Evolutionary conservation across 352 stramenopile species (phyloP), one percentile per base, ranked within the genome.

Genomic region (Pythium aristosporum): DNA sequence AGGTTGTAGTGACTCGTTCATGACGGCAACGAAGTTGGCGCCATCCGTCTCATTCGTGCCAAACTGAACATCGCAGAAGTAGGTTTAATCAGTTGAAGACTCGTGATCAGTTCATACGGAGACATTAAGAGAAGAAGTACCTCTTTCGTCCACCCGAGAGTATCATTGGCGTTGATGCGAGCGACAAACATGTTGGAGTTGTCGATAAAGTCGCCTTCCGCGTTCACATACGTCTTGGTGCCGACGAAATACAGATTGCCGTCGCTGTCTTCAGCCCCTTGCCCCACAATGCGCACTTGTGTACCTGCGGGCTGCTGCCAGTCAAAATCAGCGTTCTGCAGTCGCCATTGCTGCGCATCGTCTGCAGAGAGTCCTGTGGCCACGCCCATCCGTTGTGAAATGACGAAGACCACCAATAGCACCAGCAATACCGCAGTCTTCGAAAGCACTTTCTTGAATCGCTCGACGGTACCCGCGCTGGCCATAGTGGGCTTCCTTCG

Each of bases 191-290:
- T 67, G 63, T 87, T 77, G 49, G 79, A 65, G 30, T 78, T 59
- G 52, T 69, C 58, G 1, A 74, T 54, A 20, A 71, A 59, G 13
- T 69, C 59, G 0, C 54, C 65, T 5, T 57, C 32, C 6, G 48
- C 30, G 11, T 62, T 57, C 21, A 41, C 23, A 36, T 78, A 73
- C 2, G 59, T 81, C 57, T 84, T 87, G 23, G 68, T 76, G 39
- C 82, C 82, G 12, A 72, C 76, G 39, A 89, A 87, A 65, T 88
- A 91, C n/a, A 88, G 47, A 12, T 82, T 82, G 3, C 80, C 80
- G 8, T 44, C 63, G 0, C 7, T 28, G 47, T 91, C 80, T 11
- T 69, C 50, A 5, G 67, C 68, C 20, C 82, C 80, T 21, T 58
- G 59, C 11, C 76, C 79, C 0, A 65, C 41, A 28, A 91, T 78